A percentile compares a stretch with the other conserved stretches of the same genome.
Conservation (phyloP, 1,284 basidiomycete genomes). For the Leccinum colubrinum region DNA sequence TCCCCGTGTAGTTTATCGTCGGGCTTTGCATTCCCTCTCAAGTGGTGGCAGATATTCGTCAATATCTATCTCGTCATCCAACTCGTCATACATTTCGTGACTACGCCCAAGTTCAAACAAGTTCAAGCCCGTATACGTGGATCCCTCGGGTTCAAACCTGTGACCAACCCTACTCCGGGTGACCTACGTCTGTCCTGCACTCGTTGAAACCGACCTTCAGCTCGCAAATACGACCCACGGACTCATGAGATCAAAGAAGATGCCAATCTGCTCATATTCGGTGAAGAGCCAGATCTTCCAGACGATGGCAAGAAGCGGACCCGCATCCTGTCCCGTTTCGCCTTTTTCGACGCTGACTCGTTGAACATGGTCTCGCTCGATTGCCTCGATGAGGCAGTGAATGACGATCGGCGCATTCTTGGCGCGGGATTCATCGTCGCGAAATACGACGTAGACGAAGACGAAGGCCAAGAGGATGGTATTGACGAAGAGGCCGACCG, state of each 20-base stretch:
- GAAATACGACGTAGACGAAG: slow-evolving; percentile 39
- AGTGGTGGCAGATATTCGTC: too few species aligned
- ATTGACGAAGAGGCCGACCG: slow-evolving; percentile 25
- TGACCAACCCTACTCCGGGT: too few species aligned
- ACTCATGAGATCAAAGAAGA: slow-evolving; percentile 33
- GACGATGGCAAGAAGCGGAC: slow-evolving; percentile 32
- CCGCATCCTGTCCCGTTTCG: slow-evolving; percentile 40
- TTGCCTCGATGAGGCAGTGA: slow-evolving; percentile 6
- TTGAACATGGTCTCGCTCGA: slow-evolving; percentile 24
- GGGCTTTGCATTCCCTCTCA: too few species aligned
- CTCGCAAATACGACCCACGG: slow-evolving; percentile 23
- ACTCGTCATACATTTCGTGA: too few species aligned
- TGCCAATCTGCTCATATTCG: slow-evolving; percentile 30
- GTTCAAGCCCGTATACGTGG: too few species aligned
- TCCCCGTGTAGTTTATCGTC: too few species aligned
- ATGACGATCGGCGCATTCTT: slow-evolving; percentile 21
- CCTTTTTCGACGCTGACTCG: slow-evolving; percentile 37
- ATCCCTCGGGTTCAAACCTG: too few species aligned
- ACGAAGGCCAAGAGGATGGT: slow-evolving; percentile 43
- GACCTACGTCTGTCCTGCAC: too few species aligned
- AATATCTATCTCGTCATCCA: too few species aligned
- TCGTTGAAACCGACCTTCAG: slow-evolving; percentile 8
- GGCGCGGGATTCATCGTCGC: slow-evolving; percentile 39
- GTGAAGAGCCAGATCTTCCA: slow-evolving; percentile 30
- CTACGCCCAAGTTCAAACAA: too few species aligned